phyloP scores from a whole-genome alignment of 371 early-diverging fungal species.

The Mortierella sp. region DNA sequence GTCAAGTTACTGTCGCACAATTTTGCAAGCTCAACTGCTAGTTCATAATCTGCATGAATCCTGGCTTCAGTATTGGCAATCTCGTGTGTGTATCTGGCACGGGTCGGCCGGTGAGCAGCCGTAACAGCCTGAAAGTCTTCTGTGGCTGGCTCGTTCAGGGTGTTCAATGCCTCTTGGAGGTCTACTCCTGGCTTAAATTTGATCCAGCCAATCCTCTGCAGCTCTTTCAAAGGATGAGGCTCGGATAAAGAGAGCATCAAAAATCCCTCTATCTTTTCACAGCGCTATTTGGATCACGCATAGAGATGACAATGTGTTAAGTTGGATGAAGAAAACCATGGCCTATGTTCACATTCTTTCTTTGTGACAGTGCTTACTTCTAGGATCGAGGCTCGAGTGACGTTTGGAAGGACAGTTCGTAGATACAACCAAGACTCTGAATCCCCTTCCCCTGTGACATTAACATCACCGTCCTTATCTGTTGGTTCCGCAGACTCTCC shows the following conservation, averaged over 20 bases:
- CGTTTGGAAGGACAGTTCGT: conserved; percentile 80
- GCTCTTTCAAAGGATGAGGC: conserved; percentile 86
- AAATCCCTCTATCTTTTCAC: conserved; percentile 81
- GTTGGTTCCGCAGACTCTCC: conserved; percentile 24
- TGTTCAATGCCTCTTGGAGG: conserved; percentile 76
- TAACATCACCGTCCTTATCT: conserved; percentile 44
- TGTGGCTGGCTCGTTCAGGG: conserved; percentile 65
- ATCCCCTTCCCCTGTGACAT: conserved; percentile 55
- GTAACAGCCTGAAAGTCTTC: conserved; percentile 37
- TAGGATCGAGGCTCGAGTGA: conserved; percentile 77
- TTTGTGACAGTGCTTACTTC: conserved; percentile 66
- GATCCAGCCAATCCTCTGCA: conserved; percentile 94
- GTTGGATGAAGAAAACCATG: background rate
- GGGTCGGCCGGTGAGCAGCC: conserved; percentile 43
- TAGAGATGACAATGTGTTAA: background rate
- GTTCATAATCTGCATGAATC: conserved; percentile 46
- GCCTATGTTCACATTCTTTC: background rate
- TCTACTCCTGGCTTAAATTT: conserved; percentile 87
- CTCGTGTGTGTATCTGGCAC: conserved; percentile 55
- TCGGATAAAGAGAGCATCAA: conserved; percentile 89
- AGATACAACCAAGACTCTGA: conserved; percentile 67
- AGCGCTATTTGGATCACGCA: conserved; percentile 63
- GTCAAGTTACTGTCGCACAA: conserved; percentile 36
- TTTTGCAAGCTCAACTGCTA: conserved; percentile 37
- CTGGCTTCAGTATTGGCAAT: conserved; percentile 50